Evolutionary conservation across 2,329 filamentous ascomycete genomes (phyloP), one percentile per base, ranked within the genome.

Genomic region (Metarhizium guizhouense): DNA sequence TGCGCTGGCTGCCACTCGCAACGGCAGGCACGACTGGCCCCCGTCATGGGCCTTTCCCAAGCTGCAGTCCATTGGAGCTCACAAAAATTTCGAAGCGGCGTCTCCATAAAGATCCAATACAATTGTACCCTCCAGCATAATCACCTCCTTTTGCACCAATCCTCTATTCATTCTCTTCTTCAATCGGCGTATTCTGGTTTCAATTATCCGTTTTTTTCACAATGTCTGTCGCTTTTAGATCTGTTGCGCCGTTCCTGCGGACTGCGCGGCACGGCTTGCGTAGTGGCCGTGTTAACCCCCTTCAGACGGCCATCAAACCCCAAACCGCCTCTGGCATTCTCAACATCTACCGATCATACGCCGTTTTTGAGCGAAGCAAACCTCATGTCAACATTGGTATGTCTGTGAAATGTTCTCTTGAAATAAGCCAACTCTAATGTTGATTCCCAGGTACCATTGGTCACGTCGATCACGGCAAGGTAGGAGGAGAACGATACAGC

Each of bases 401-500:
- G 79, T n/a, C 42, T 36, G 29, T 40, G 10, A 11, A 16, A 18
- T 11, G 6, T 16, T 5, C 36, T 30, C 14, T 43, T 47, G 11
- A 18, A 2, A 3, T 3, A 3, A 2, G 4, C 0, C 4, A 29
- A 14, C 36, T n/a, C 53, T 57, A 38, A 55, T 43, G 40, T 1
- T 0, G n/a, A 30, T 48, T 36, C 34, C 8, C 51, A 92, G 88
- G 88, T 73, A 99, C 94, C 66, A 99, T 99, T 77, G 94, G 94
- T 67, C 94, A 99, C 81, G 94, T 99, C 76, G 94, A 99, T 84
- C 93, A 99, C 79, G 93, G 93, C 80, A 99, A 99, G 88, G 92
- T 95, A 77, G 62, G 51, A 48, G 14, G 45, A 14, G 20, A 20
- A 14, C 3, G 7, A 5, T 10, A 18, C 30, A 25, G 25, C 14